phyloP scores from a whole-genome alignment of 345 rosid genomes.

The Eucalyptus erythrocorys region DNA sequence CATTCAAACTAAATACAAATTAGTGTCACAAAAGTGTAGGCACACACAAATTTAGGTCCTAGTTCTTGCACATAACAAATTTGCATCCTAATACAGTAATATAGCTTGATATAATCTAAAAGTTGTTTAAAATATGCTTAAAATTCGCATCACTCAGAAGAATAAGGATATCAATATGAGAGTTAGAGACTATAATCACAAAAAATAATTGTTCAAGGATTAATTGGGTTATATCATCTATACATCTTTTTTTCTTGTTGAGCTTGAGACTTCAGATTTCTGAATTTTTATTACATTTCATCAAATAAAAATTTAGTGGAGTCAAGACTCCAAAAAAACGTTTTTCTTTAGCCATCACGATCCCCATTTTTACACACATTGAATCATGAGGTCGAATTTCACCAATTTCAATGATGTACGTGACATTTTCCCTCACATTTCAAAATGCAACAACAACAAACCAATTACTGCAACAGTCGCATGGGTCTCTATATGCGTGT shows the following conservation, averaged over 20 bases:
- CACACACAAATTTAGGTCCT: neutral
- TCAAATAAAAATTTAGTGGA: neutral
- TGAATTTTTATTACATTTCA: neutral
- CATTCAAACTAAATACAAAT: neutral
- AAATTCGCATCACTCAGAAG: too few species aligned
- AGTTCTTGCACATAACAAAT: neutral
- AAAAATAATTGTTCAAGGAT: neutral
- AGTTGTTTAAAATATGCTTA: too few species aligned
- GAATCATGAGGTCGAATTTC: neutral
- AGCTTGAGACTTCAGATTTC: neutral
- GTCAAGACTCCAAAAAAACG: neutral
- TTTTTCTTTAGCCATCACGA: too few species aligned
- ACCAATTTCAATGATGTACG: too few species aligned
- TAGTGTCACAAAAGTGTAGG: neutral
- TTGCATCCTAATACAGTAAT: neutral
- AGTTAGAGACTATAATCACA: too few species aligned
- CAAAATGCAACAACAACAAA: neutral
- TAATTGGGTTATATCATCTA: neutral
- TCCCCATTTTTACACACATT: neutral
- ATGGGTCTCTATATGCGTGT: neutral
- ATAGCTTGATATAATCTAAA: neutral
- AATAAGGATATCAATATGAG: neutral
- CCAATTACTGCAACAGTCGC: too few species aligned
- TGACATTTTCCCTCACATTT: neutral
- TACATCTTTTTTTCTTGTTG: neutral